These are phyloP conservation scores for Solanum virginianum DNA, from an alignment of 257 asterid species.

Conservation along the genomic window DNA sequence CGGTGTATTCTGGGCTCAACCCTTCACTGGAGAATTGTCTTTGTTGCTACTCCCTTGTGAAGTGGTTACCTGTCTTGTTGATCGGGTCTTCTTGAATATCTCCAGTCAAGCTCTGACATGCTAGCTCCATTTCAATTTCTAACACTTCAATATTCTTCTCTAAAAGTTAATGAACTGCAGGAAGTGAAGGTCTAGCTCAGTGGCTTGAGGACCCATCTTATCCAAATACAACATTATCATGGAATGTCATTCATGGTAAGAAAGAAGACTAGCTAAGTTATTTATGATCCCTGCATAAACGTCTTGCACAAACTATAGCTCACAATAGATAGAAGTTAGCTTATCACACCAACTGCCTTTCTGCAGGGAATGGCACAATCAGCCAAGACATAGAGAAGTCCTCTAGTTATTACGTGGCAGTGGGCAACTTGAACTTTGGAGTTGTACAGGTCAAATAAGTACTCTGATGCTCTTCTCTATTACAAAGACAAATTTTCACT, in stretches of 20 bases:
- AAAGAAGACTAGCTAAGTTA: neutral
- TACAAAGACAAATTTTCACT: neutral
- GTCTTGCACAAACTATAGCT: neutral
- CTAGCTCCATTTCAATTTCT: neutral
- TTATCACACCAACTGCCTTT: slow-evolving; percentile 10
- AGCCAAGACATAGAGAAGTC: slow-evolving; percentile 34
- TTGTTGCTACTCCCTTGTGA: neutral
- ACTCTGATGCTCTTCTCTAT: neutral
- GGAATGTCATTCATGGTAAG: slow-evolving; percentile 66
- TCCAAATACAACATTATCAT: slow-evolving; percentile 40
- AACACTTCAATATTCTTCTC: slow-evolving; percentile 3
- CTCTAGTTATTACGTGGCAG: slow-evolving; percentile 51
- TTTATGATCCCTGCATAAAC: neutral
- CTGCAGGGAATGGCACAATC: slow-evolving; percentile 58
- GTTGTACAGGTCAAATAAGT: slow-evolving; percentile 36
- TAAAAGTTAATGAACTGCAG: slow-evolving; percentile 27
- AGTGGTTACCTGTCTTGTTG: neutral
- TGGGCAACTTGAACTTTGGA: slow-evolving; percentile 57
- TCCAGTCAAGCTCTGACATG: neutral
- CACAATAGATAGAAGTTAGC: neutral
- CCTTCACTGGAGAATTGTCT: neutral
- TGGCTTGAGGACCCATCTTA: slow-evolving; percentile 76
- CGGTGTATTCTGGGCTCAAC: neutral
- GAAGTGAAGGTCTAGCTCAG: slow-evolving; percentile 36
- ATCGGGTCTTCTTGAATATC: neutral